Conservation (phyloP, 352 stramenopile genomes). For the Pythium grandisporangium region DNA sequence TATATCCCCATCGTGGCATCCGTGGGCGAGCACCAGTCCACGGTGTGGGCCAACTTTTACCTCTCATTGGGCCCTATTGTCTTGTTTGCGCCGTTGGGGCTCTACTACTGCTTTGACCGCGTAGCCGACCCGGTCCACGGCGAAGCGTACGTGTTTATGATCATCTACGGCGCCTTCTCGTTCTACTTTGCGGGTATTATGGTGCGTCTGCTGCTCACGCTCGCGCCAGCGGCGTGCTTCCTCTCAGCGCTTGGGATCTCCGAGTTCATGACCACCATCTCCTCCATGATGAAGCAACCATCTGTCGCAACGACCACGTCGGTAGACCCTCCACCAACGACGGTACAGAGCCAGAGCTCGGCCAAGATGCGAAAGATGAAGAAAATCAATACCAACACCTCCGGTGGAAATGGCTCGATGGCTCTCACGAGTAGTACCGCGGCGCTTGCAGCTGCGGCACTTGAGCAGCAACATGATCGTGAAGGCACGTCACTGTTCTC, state of each 20-base stretch:
- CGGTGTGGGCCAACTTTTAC: constrained; percentile 88
- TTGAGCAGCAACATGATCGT: too few species aligned
- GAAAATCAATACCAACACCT: too few species aligned
- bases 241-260: constrained; percentile 82
- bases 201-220: constrained; percentile 88
- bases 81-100: constrained; percentile 82
- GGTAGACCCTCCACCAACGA: too few species aligned
- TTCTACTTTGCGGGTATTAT: constrained; percentile 93
- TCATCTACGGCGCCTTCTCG: constrained; percentile 87
- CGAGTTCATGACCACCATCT: constrained; percentile 26
- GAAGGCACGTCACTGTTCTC: too few species aligned
- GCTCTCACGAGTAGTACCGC: too few species aligned
- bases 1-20: constrained; percentile 95
- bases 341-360: too few species aligned
- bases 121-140: too few species aligned
- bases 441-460: too few species aligned
- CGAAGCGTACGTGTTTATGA: constrained; percentile 83
- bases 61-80: constrained; percentile 87
- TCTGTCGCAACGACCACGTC: too few species aligned
- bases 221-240: constrained; percentile 87
- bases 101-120: constrained; percentile 81
- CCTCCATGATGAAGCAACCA: constrained; percentile 1
- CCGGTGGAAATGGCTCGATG: too few species aligned
- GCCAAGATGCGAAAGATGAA: too few species aligned
- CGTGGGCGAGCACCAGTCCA: constrained; percentile 92